Evolutionary conservation across 306 rosid genomes (phyloP).

Genomic region (Trifolium dubium): DNA sequence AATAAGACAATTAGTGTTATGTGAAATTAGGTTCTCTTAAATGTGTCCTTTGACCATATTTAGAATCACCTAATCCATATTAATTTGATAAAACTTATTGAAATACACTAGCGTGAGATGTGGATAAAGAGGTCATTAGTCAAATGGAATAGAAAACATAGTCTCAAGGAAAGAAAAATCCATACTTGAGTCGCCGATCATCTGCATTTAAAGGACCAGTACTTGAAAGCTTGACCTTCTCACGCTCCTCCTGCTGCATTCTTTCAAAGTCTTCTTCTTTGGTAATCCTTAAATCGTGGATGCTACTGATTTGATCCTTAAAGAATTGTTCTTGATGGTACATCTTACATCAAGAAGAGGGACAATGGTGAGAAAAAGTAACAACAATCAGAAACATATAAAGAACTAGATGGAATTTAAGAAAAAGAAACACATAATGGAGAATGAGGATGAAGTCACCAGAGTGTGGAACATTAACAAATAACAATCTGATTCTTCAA

Average conservation of each 20-base stretch:
- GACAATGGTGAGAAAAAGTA: slow-evolving; percentile 27
- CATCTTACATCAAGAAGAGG: slow-evolving; percentile 55
- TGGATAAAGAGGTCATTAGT: slow-evolving; percentile 24
- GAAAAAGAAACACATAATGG: slow-evolving; percentile 6
- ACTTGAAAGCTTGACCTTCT: slow-evolving; percentile 65
- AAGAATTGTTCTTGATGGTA: slow-evolving; percentile 66
- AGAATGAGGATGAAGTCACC: slow-evolving; percentile 12
- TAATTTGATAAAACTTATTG: background rate
- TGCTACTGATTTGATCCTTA: slow-evolving; percentile 60
- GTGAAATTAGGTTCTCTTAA: background rate
- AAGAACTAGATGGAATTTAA: slow-evolving; percentile 8
- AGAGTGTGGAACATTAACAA: background rate
- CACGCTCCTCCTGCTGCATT: slow-evolving; percentile 78
- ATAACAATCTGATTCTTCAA: slow-evolving; percentile 4
- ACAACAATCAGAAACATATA: background rate
- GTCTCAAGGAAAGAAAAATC: background rate
- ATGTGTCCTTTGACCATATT: background rate
- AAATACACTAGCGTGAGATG: background rate
- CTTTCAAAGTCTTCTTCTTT: slow-evolving; percentile 78
- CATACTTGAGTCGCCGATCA: slow-evolving; percentile 58
- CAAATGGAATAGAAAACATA: slow-evolving; percentile 16
- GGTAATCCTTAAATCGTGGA: slow-evolving; percentile 57
- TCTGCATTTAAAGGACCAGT: slow-evolving; percentile 49
- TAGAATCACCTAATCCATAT: background rate
- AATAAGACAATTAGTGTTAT: background rate